A percentile compares a stretch with the other conserved stretches of the same genome.
phyloP scores from a whole-genome alignment of 768 basidiomycete species.

The Chiua virens region DNA sequence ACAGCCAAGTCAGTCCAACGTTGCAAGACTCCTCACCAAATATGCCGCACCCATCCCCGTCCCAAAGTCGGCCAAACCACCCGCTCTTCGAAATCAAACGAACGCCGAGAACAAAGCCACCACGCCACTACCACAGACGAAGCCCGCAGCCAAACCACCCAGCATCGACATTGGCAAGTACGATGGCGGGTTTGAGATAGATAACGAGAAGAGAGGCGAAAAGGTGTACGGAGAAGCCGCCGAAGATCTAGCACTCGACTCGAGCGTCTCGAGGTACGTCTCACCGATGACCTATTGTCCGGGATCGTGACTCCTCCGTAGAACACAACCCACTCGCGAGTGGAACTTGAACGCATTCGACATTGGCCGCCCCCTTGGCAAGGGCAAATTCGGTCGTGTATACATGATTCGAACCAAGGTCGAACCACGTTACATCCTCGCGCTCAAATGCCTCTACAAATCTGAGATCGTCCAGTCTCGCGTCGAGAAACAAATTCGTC shows the following conservation, averaged over 20 bases:
- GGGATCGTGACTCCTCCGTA: conserved; percentile 25
- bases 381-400: conserved; percentile 98
- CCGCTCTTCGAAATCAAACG: conserved; percentile 43
- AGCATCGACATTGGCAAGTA: conserved; percentile 82
- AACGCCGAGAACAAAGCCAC: conserved; percentile 25
- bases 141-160: conserved; percentile 19
- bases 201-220: conserved; percentile 79
- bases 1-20: conserved; percentile 57
- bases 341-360: conserved; percentile 88
- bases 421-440: conserved; percentile 89
- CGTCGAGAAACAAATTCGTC: conserved; percentile 95
- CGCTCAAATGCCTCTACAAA: conserved; percentile 96
- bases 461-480: conserved; percentile 88
- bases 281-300: background rate
- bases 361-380: conserved; percentile 95
- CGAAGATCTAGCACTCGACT: conserved; percentile 80
- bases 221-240: conserved; percentile 76
- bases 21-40: conserved; percentile 73
- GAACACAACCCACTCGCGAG: conserved; percentile 73
- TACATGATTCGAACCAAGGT: conserved; percentile 96
- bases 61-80: conserved; percentile 35
- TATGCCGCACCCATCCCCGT: conserved; percentile 62
- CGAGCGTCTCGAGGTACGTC: conserved; percentile 65
- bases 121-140: conserved; percentile 26
- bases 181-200: conserved; percentile 95